phyloP scores from a whole-genome alignment of 2,329 filamentous ascomycete species.

The Chalara sp. region DNA sequence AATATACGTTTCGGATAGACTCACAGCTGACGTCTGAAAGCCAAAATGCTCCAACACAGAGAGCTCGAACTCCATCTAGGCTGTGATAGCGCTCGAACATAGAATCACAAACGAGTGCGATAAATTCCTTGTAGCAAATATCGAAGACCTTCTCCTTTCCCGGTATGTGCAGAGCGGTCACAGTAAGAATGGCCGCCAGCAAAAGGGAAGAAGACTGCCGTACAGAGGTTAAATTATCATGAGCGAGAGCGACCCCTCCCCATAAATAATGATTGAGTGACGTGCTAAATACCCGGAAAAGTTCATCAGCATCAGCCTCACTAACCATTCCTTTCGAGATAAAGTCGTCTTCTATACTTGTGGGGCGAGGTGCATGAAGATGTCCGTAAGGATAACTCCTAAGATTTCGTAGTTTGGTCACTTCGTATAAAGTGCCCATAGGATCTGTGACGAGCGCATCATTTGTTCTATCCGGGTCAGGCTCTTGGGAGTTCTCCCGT shows the following conservation, averaged over 20 bases:
- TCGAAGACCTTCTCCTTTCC: constrained; percentile 45
- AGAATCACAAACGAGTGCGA: constrained; percentile 46
- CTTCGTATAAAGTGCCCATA: constrained; percentile 47
- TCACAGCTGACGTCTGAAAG: constrained; percentile 44
- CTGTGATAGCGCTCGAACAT: constrained; percentile 52
- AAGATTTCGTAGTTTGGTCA: constrained; percentile 39
- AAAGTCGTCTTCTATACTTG: constrained; percentile 38
- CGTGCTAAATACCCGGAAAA: constrained; percentile 40
- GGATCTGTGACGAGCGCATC: constrained; percentile 25
- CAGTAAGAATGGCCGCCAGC: constrained; percentile 49
- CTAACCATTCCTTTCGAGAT: constrained; percentile 41
- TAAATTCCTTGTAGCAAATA: constrained; percentile 50
- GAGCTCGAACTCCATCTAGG: constrained; percentile 50
- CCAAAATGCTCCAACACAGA: constrained; percentile 59
- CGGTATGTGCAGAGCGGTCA: constrained; percentile 53
- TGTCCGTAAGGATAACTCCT: constrained; percentile 30
- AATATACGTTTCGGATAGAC: too few species aligned
- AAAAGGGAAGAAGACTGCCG: constrained; percentile 50
- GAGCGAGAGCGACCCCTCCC: constrained; percentile 43
- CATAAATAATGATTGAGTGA: constrained; percentile 45
- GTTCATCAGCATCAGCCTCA: constrained; percentile 39
- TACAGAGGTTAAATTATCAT: constrained; percentile 41
- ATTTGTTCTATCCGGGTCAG: constrained; percentile 22
- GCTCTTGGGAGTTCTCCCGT: constrained; percentile 34
- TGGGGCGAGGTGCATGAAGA: constrained; percentile 17